Base-by-base conservation (phyloP, 257 asterid genomes). In the Fraxinus cuspidata region DNA sequence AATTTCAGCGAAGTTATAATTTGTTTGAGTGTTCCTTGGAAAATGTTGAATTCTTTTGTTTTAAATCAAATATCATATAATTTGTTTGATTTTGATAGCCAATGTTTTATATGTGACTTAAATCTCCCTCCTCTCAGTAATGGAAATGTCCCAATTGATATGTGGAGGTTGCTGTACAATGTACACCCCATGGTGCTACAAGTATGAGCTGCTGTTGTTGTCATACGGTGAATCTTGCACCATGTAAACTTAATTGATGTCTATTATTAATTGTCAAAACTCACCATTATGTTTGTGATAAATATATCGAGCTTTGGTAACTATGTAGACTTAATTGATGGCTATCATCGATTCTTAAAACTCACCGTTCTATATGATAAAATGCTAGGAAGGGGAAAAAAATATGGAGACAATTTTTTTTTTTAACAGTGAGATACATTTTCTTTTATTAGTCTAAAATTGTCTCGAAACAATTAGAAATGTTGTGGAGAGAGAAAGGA, bases 121-220 rank as follows among this genome's bases (percentile, higher is more conserved):
- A 60, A 76, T 25, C 47, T 74, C 75, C 65, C 53, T 81, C 23
- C 31, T 70, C 77, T 53, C 92, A 94, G 93, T 91, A 80, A 91
- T 87, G 97, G 99, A 93, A 32, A 90, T 90, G 94, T 89, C 97
- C 73, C 99, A 92, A 77, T 88, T 92, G 76, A 86, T 94, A 83
- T 94, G 99, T 79, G 96, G 97, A 73, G 97, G 99, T 77, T 94
- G 99, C 78, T 94, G 92, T 76, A 92, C 96, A 3, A 90, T 94
- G 97, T 82, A 91, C 79, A 80, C 96, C 96, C 53, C 90, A 91
- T 77, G 99, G 97, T 70, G 99, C 97, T 63, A 79, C 94, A 11
- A 94, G 97, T 73, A 97, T 94, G 78, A 90, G 97, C 85, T 94
- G 97, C 83, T 91, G 97, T 37, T 92, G 99, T 78, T 94, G 97